phyloP scores from a whole-genome alignment of 805 yeast genomes.

The Spathaspora arborariae region DNA sequence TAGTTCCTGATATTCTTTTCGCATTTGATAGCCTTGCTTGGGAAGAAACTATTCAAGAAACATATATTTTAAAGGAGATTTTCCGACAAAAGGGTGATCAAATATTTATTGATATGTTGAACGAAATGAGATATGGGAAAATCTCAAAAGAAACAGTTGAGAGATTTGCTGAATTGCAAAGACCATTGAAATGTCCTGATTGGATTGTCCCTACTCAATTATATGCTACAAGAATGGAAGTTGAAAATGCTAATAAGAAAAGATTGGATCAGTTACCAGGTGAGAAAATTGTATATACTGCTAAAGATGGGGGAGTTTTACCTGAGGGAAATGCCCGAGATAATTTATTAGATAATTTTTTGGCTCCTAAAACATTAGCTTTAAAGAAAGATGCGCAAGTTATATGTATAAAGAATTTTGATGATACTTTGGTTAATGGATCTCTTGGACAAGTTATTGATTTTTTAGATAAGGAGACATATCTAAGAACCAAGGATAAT shows the following conservation, averaged over 20 bases:
- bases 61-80: conserved; percentile 59
- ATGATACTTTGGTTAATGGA: conserved; percentile 71
- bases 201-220: conserved; percentile 72
- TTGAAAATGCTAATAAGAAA: conserved; percentile 57
- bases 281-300: conserved; percentile 36
- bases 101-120: conserved; percentile 67
- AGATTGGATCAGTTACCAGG: conserved; percentile 49
- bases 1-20: conserved; percentile 33
- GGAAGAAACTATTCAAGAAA: conserved; percentile 52
- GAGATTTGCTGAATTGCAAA: conserved; percentile 49
- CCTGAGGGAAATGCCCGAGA: conserved; percentile 39
- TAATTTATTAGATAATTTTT: conserved; percentile 49
- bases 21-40: conserved; percentile 67
- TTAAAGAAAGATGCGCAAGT: conserved; percentile 76
- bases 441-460: conserved; percentile 67
- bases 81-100: conserved; percentile 77
- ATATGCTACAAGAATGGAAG: conserved; percentile 71
- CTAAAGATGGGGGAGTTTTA: conserved; percentile 53
- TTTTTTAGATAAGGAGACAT: conserved; percentile 43
- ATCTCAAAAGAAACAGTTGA: conserved; percentile 45
- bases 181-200: conserved; percentile 48
- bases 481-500: conserved; percentile 18
- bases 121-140: conserved; percentile 65
- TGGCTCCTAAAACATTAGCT: conserved; percentile 55
- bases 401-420: conserved; percentile 76